Evolutionary conservation across 1,284 basidiomycete species (phyloP), one percentile per base, ranked within the genome.

Genomic region (Coriolopsis trogii): DNA sequence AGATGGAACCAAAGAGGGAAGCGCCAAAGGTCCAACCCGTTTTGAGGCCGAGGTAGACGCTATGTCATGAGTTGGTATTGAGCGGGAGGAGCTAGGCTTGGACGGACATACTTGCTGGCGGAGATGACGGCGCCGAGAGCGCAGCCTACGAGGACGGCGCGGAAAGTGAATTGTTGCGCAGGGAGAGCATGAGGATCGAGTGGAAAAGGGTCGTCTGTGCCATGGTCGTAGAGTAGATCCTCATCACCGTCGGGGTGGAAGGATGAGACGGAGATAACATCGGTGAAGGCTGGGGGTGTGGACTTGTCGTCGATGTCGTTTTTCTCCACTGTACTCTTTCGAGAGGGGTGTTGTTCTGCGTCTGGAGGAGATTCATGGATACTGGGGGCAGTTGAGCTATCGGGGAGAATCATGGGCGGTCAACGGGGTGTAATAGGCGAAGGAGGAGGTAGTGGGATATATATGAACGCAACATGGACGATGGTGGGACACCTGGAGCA

Each of bases 21-120:
- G 82, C 78, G 23, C 81, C 84, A 60, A 86, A 86, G 12, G 82
- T 86, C 64, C 84, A 82, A 20, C 84, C 84, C 1, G 84, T 85
- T 72, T 88, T 87, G 53, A 87, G 67, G 37, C 85, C 84, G 29
- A 88, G 78, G 65, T 88, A 87, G 49, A 87, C 55, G 36, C 59
- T 62, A 16, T 26, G 40, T 5, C 34, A 37, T 21, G 46, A 49
- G 13, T 29, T 26, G 16, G 4, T 12, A 3, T 3, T 26, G 28
- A 36, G 33, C 30, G 4, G 4, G 28, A 13, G 6, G 24, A 3
- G 16, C 24, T 3, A 18, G 16, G 16, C 20, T 21, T 13, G 25
- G 8, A 29, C 9, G n/a, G 31, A 31, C 59, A 23, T 44, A 60
- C 61, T 63, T 63, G 61, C 61, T 63, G 2, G 61, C 61, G 7